Percentiles rank a stretch among this genome's conserved stretches.
These are phyloP conservation scores for Thamnidium elegans DNA, from an alignment of 192 early-diverging fungal species.

Conservation along the genomic window DNA sequence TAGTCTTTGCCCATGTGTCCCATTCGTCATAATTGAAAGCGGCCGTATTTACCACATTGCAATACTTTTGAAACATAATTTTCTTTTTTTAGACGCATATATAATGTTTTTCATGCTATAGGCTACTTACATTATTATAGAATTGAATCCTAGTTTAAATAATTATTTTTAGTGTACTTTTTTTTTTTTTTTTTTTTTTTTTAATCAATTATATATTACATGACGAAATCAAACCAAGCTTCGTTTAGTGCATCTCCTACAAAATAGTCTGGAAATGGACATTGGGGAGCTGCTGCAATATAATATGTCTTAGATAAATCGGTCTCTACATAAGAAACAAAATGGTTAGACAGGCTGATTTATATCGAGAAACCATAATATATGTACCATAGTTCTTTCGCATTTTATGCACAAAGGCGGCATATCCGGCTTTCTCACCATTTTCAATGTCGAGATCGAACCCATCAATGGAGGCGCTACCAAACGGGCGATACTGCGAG, in stretches of 20 bases:
- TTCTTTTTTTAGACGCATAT: neutral
- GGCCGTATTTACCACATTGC: conserved; percentile 42
- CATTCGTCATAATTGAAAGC: conserved; percentile 72
- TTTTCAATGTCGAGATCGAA: conserved; percentile 66
- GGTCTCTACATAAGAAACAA: conserved; percentile 48
- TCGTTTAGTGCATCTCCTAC: conserved; percentile 53
- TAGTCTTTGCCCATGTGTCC: conserved; percentile 62
- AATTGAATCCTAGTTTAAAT: conserved; percentile 54
- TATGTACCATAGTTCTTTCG: conserved; percentile 48
- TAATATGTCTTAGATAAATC: conserved; percentile 50
- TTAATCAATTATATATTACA: neutral
- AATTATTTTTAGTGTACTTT: neutral
- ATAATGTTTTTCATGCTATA: neutral
- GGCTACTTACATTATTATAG: conserved; percentile 62
- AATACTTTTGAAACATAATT: conserved; percentile 45
- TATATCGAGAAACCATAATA: neutral
- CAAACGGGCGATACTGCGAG: conserved; percentile 62
- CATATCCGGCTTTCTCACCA: conserved; percentile 51
- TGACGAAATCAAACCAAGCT: conserved; percentile 65
- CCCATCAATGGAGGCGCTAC: conserved; percentile 51
- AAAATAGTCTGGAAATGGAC: conserved; percentile 69
- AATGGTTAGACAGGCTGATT: conserved; percentile 29
- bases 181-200: neutral
- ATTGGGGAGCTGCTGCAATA: conserved; percentile 68
- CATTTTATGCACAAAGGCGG: conserved; percentile 55